phyloP scores from a whole-genome alignment of 2,329 filamentous ascomycete species.

The Neofusicoccum sp. region DNA sequence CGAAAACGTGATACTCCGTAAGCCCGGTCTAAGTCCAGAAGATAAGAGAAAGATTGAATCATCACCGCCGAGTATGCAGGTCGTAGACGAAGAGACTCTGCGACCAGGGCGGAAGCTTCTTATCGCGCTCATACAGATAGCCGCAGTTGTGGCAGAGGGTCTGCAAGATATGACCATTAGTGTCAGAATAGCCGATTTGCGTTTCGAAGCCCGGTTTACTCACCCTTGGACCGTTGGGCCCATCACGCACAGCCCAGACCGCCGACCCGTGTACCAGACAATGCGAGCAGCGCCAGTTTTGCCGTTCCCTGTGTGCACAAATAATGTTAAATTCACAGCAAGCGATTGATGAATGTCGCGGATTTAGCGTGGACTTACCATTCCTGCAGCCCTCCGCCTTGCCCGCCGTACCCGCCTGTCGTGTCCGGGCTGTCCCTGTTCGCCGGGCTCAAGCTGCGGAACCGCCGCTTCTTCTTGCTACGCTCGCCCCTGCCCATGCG shows the following conservation, averaged over 20 bases:
- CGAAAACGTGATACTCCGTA: constrained; percentile 6
- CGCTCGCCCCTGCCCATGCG: constrained; percentile 88
- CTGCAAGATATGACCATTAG: constrained; percentile 42
- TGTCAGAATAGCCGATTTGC: neutral
- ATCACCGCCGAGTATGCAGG: constrained; percentile 13
- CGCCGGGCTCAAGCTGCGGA: constrained; percentile 80
- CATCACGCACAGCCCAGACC: constrained; percentile 93
- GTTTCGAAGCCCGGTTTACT: constrained; percentile 38
- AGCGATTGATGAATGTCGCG: neutral
- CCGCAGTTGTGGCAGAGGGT: constrained; percentile 93
- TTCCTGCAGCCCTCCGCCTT: constrained; percentile 56
- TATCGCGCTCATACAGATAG: constrained; percentile 82
- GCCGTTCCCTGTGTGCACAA: constrained; percentile 59
- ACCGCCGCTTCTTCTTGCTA: constrained; percentile 91
- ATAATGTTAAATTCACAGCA: constrained; percentile 17
- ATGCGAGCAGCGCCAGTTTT: constrained; percentile 83
- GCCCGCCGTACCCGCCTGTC: constrained; percentile 66
- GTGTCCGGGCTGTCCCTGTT: constrained; percentile 78
- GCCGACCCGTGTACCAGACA: constrained; percentile 85
- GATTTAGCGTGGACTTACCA: constrained; percentile 28
- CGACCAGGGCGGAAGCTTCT: constrained; percentile 75
- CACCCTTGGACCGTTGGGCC: constrained; percentile 79
- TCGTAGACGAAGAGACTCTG: constrained; percentile 62
- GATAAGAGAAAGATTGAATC: neutral
- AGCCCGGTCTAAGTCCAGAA: constrained; percentile 7